Conservation (phyloP, 176 grass and related monocot species). For the Musa schizocarpa region DNA sequence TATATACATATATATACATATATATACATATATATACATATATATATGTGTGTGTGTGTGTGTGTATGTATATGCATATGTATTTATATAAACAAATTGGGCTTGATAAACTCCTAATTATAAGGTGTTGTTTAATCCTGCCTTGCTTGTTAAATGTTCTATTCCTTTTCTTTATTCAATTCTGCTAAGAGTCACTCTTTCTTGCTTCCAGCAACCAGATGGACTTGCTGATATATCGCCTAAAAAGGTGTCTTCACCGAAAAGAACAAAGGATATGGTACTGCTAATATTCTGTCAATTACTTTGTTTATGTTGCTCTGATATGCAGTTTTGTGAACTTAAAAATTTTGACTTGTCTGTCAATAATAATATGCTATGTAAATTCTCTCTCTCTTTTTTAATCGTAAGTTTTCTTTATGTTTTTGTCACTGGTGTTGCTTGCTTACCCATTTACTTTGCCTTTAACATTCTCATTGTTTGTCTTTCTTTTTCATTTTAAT, state of each 20-base stretch:
- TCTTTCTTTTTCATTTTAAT: neutral
- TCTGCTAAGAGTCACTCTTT: no score
- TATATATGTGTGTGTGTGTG: no score
- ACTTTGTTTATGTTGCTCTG: neutral
- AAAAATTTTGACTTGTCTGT: neutral
- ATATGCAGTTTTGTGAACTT: neutral
- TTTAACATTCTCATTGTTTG: neutral
- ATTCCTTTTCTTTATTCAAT: no score
- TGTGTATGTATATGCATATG: no score
- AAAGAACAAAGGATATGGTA: constrained; percentile 12
- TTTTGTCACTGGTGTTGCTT: neutral
- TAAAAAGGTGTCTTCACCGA: constrained; percentile 22
- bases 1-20: no score
- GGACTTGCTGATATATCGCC: constrained; percentile 24
- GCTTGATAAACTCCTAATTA: no score
- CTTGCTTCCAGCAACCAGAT: constrained; percentile 57
- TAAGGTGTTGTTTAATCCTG: no score
- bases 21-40: no score
- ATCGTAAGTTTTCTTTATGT: neutral
- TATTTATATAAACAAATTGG: no score
- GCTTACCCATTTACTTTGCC: neutral
- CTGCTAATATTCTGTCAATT: neutral
- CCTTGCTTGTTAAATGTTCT: no score
- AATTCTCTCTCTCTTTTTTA: no score
- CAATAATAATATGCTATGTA: neutral